Evolutionary conservation across 768 basidiomycete genomes (phyloP), one percentile per base, ranked within the genome.

Genomic region (Mycena haematopus): DNA sequence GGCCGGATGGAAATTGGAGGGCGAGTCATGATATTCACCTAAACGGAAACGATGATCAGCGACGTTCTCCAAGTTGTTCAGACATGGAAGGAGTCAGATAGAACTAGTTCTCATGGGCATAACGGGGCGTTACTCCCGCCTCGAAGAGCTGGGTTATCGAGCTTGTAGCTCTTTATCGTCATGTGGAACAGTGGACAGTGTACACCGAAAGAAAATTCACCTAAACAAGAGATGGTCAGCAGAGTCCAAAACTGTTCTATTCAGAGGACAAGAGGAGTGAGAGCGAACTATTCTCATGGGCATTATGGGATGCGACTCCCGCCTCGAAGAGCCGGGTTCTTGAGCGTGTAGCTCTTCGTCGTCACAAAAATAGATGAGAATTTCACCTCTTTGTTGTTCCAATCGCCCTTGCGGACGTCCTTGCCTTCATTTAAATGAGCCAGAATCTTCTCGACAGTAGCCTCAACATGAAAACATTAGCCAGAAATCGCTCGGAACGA

Each of bases 361-460:
- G 83, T 88, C 87, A 73, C 66, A 52, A 53, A 45, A 35, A 21
- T 8, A 29, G 56, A 61, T 27, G 19, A 25, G 58, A 31, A 45
- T 17, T 87, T 73, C 68, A 90, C 96, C 92, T 99, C 97, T 86
- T 98, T 99, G 76, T 93, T 95, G 44, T 78, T 88, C 97, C 97
- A 99, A 14, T 93, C 92, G 17, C 80, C 88, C 77, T 99, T 99
- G 60, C 97, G 89, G 54, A 95, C 87, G 74, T 98, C 97, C 78
- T 90, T 95, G 72, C 81, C 82, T 56, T 96, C 93, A 2, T 84
- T 88, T 52, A 99, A 76, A 56, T 85, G 79, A 70, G 94, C 90
- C 63, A 89, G 77, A 35, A 97, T 83, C 79, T 93, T 96, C 77
- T 97, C 92, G 19, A 95, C 85, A 10, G 83, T 90, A 21, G 90